These are phyloP conservation scores for Acephala macrosclerotiorum DNA, from an alignment of 2,329 filamentous ascomycete species.

Conservation along the genomic window DNA sequence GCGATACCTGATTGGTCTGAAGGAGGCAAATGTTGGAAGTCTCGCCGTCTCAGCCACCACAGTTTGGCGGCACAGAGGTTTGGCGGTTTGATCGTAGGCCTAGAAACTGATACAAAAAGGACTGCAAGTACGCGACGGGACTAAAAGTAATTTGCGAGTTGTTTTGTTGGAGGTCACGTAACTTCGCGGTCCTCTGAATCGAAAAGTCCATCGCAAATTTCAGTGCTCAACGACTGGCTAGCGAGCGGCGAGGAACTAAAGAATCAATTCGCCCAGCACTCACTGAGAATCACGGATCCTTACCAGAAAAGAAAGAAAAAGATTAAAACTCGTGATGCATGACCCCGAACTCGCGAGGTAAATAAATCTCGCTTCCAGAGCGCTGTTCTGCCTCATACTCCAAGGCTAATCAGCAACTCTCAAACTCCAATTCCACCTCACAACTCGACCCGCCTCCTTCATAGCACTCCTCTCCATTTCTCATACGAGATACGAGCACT, in stretches of 20 bases:
- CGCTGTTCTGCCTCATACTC: neutral
- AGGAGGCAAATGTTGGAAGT: neutral
- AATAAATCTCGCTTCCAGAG: neutral
- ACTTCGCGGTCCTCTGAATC: neutral
- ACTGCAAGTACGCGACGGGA: neutral
- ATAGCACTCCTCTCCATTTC: neutral
- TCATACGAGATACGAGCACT: neutral
- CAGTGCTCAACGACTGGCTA: too few species aligned
- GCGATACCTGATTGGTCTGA: neutral
- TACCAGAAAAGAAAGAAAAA: neutral
- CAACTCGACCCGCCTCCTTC: neutral
- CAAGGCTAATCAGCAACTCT: slow-evolving; percentile 5
- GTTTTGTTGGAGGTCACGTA: neutral
- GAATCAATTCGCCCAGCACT: neutral
- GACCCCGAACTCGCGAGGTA: slow-evolving; percentile 7
- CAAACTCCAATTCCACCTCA: neutral
- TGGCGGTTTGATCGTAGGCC: neutral
- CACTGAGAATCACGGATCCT: neutral
- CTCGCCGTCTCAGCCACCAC: neutral
- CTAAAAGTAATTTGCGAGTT: neutral
- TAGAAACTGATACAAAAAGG: slow-evolving; percentile 1
- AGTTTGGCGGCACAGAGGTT: neutral
- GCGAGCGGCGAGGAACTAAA: neutral
- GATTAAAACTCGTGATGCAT: neutral
- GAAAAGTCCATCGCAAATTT: too few species aligned